Evolutionary conservation across 2,329 filamentous ascomycete genomes (phyloP), one percentile per base, ranked within the genome.

Genomic region (Aspergillus sp.): DNA sequence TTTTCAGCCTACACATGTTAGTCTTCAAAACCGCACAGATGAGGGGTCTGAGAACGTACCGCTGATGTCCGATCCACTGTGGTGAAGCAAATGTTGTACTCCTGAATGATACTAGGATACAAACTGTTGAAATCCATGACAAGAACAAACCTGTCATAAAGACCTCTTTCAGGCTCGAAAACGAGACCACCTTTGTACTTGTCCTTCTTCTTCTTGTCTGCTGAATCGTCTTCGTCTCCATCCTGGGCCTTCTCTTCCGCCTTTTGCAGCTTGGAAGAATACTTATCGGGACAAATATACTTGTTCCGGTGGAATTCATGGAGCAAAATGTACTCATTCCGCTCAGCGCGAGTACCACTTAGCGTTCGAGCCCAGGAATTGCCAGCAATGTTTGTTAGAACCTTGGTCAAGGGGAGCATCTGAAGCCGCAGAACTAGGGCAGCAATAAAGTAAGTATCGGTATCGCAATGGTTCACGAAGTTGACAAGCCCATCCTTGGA

Each of bases 91-190:
- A 99, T 99, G 76, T 99, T 99, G 79, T 88, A 99, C 82, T 99
- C 96, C 71, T 99, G 96, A 61, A 99, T 99, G 70, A 99, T 98
- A 71, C 91, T 97, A 33, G 95, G 95, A 69, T 99, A 99, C 61
- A 99, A 82, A 68, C 93, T 97, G 83, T 99, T 99, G 82, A 99
- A 99, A 81, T 99, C 95, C 96, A 99, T 99, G 75, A 99, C 96
- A 56, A 99, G 84, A 54, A 99, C 90, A 74, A 96, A 97, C 77
- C 96, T 96, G 82, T 99, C 95, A 71, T 99, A 99, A 4, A 99
- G 83, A 17, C 96, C 95, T 75, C 93, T 97, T 73, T 98, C 93
- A 4, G 95, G 95, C 74, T 99, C 95, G 67, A 99, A 98, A 57
- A 99, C 95, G 33, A 99, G 86, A 82, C 96, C 95, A 72, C 95